Conservation (phyloP, 495 filamentous ascomycete species). For the Jackrogersella multiformis region DNA sequence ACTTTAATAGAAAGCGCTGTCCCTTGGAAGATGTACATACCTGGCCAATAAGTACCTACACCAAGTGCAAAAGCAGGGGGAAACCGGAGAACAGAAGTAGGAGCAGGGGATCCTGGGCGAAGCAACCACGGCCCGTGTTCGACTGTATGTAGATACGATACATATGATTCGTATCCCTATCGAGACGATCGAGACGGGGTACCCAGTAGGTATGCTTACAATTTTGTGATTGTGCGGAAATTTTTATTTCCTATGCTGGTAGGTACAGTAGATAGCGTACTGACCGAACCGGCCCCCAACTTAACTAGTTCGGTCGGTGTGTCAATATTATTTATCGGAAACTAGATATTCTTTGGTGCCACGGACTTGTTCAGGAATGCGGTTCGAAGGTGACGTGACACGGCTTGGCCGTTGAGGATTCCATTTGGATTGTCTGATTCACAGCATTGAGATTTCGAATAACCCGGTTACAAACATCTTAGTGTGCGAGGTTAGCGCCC, state of each 20-base stretch:
- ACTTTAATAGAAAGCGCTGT: slow-evolving; percentile 28
- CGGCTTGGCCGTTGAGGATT: slow-evolving; percentile 27
- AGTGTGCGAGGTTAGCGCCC: background rate
- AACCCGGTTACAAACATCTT: slow-evolving; percentile 18
- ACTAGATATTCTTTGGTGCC: slow-evolving; percentile 13
- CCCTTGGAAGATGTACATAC: slow-evolving; percentile 6
- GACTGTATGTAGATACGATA: background rate
- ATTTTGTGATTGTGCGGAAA: slow-evolving; percentile 11
- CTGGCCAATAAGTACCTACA: slow-evolving; percentile 22
- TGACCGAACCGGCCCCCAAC: slow-evolving; percentile 35
- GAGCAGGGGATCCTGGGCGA: slow-evolving; percentile 20
- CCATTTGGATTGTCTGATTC: background rate
- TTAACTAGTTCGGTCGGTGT: slow-evolving; percentile 22
- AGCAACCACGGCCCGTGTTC: slow-evolving; percentile 24
- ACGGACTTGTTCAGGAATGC: slow-evolving; percentile 23
- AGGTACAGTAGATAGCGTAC: slow-evolving; percentile 23
- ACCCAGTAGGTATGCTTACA: slow-evolving; percentile 27
- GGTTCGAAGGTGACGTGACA: slow-evolving; percentile 27
- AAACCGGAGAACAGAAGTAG: background rate
- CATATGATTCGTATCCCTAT: slow-evolving; percentile 35
- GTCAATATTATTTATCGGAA: slow-evolving; percentile 24
- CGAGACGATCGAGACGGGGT: slow-evolving; percentile 10
- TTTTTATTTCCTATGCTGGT: slow-evolving; percentile 26
- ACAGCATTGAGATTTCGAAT: background rate
- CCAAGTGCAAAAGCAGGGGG: slow-evolving; percentile 25